Evolutionary conservation across 2,329 filamentous ascomycete species (phyloP).

Genomic region (Rugonectria rugulosa): DNA sequence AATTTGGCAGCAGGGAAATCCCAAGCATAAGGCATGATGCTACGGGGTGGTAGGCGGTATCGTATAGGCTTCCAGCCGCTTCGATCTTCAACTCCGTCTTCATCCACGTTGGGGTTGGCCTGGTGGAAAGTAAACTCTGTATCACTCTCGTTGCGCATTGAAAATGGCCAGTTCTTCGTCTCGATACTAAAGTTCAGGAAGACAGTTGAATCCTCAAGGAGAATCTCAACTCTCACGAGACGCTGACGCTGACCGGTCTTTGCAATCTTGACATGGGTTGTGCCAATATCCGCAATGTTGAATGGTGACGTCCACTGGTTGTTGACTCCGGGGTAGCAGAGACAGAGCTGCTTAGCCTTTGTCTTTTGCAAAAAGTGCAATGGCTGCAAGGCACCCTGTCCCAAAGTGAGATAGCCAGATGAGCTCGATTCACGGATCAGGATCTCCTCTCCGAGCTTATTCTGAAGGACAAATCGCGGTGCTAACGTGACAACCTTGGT

Average conservation of each 20-base stretch:
- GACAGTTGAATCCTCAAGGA: conserved; percentile 92
- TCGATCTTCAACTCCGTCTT: conserved; percentile 83
- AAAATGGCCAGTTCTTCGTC: conserved; percentile 96
- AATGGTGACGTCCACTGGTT: conserved; percentile 98
- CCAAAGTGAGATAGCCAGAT: conserved; percentile 81
- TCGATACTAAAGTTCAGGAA: conserved; percentile 92
- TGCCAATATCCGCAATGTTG: conserved; percentile 94
- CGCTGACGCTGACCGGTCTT: conserved; percentile 89
- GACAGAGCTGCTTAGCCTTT: conserved; percentile 84
- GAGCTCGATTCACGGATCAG: conserved; percentile 92
- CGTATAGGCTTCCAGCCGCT: conserved; percentile 92
- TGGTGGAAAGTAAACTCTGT: conserved; percentile 97
- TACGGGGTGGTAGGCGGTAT: conserved; percentile 89
- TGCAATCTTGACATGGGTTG: conserved; percentile 90
- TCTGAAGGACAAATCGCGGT: conserved; percentile 92
- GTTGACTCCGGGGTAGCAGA: conserved; percentile 93
- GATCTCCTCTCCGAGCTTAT: conserved; percentile 88
- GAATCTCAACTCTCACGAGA: conserved; percentile 84
- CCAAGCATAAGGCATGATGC: conserved; percentile 99
- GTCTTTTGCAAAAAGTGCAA: conserved; percentile 89
- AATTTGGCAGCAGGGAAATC: conserved; percentile 98
- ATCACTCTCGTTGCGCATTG: conserved; percentile 98
- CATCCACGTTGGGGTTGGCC: conserved; percentile 89
- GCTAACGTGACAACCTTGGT: conserved; percentile 94
- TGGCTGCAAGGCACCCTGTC: conserved; percentile 80